Percentiles rank a stretch among this genome's conserved stretches.
Conservation (phyloP, 2,329 filamentous ascomycete genomes). For the Pestalotiopsis sp. region DNA sequence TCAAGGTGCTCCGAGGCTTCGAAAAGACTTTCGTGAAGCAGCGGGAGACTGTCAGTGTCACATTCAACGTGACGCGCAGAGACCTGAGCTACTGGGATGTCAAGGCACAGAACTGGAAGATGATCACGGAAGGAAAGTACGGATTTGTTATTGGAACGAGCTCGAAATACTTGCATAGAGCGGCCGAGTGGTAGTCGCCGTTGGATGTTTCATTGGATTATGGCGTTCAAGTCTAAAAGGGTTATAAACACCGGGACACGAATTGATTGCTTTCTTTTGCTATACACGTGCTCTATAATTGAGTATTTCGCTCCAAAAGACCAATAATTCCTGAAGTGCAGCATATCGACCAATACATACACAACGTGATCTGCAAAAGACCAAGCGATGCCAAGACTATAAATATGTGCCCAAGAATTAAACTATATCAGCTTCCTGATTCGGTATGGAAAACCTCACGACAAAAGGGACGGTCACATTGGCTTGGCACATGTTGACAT, state of each 20-base stretch:
- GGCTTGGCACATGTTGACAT: neutral
- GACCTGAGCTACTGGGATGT: constrained; percentile 78
- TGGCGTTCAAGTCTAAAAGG: neutral
- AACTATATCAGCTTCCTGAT: neutral
- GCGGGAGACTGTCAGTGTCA: constrained; percentile 55
- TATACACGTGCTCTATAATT: neutral
- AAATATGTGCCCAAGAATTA: neutral
- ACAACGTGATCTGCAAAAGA: neutral
- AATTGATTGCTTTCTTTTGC: neutral
- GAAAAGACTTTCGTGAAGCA: constrained; percentile 66
- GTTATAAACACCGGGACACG: neutral
- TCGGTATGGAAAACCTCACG: neutral
- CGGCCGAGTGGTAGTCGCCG: constrained; percentile 16
- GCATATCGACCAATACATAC: neutral
- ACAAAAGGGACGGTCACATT: neutral
- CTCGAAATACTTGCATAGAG: constrained; percentile 28
- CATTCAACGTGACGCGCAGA: constrained; percentile 64
- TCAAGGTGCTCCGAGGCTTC: constrained; percentile 72
- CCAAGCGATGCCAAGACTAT: neutral
- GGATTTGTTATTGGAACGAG: constrained; percentile 41
- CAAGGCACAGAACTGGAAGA: constrained; percentile 68
- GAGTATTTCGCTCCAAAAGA: neutral
- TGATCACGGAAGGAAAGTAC: constrained; percentile 50
- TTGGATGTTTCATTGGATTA: neutral
- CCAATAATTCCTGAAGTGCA: neutral